phyloP scores from a whole-genome alignment of 331 rosid species.

The Spiraea crenata region DNA sequence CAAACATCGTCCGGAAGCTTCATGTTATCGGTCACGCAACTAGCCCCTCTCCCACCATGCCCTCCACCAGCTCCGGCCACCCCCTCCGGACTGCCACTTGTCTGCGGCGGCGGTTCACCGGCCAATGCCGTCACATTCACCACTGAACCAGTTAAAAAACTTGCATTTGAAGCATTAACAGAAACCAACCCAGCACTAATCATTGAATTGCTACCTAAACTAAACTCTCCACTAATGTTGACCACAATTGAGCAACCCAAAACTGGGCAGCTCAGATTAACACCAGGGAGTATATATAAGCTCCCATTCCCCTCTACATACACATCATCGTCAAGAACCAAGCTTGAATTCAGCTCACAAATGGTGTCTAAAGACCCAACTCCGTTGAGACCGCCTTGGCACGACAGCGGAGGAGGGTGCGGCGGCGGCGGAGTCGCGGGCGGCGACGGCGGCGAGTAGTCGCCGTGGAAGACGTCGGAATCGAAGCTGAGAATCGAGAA shows the following conservation, averaged over 20 bases:
- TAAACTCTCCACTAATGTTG: constrained; percentile 58
- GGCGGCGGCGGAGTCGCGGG: constrained; percentile 76
- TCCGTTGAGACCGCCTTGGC: constrained; percentile 63
- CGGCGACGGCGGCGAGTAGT: constrained; percentile 84
- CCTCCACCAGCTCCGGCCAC: constrained; percentile 92
- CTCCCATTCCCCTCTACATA: constrained; percentile 81
- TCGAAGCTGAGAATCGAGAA: constrained; percentile 50
- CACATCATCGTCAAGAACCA: constrained; percentile 53
- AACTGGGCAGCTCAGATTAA: constrained; percentile 59
- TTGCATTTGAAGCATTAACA: constrained; percentile 38
- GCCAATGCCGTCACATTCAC: constrained; percentile 63
- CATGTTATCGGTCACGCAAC: constrained; percentile 77
- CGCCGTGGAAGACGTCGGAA: constrained; percentile 46
- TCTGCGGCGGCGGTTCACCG: constrained; percentile 74
- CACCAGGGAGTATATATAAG: constrained; percentile 54
- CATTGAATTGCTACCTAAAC: constrained; percentile 44
- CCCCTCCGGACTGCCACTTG: constrained; percentile 82
- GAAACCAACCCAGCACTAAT: constrained; percentile 42
- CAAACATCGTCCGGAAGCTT: constrained; percentile 92
- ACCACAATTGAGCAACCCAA: constrained; percentile 65
- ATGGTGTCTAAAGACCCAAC: constrained; percentile 58
- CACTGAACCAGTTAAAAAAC: constrained; percentile 39
- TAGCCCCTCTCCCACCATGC: constrained; percentile 96
- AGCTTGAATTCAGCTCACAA: constrained; percentile 65
- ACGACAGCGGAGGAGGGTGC: constrained; percentile 72